Evolutionary conservation across 495 filamentous ascomycete species (phyloP), one percentile per base, ranked within the genome.

Genomic region (Hyaloscypha variabilis): DNA sequence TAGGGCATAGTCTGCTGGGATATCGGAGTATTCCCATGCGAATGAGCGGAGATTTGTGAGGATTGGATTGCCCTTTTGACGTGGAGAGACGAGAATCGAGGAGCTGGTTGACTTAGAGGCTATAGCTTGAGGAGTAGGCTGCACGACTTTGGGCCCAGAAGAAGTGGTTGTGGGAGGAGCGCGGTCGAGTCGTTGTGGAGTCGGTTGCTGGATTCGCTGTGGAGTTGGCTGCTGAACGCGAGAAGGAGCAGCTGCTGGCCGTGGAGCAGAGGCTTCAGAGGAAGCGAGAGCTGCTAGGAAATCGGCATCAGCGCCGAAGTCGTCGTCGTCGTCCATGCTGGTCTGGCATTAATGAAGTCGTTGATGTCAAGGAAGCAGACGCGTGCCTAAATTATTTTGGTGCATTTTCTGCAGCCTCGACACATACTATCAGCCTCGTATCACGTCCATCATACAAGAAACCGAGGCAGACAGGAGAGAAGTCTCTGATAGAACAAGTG

Each of bases 11-110:
- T 99, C 95, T 21, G 94, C 91, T 0, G 90, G 90, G 10, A 96
- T 97, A 73, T 97, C 93, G 49, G 91, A 91, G 74, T 97, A 99
- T 77, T 98, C 95, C 95, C 95, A 99, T 1, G 93, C 85, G n/a
- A 96, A 77, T 3, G 89, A 86, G 57, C 88, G 87, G 59, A 99
- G 83, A 73, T 90, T 83, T 63, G 90, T 89, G 54, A 99, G 79
- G 59, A 97, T 90, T 0, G 96, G 96, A 73, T 99, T 99, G 52
- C 96, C 95, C 75, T 97, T 97, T 74, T 99, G 94, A 17, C 83
- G 78, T 0, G 83, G 81, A 10, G 93, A 96, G 28, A 97, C 94
- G 31, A 96, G 82, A 60, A 97, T 93, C 17, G 91, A 86, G 21
- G 89, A 92, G 2, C 91, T 88, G 0, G 84, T 86, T 29, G 88